Base-by-base conservation (phyloP, 2,329 filamentous ascomycete species). In the Stemphylium beticola region DNA sequence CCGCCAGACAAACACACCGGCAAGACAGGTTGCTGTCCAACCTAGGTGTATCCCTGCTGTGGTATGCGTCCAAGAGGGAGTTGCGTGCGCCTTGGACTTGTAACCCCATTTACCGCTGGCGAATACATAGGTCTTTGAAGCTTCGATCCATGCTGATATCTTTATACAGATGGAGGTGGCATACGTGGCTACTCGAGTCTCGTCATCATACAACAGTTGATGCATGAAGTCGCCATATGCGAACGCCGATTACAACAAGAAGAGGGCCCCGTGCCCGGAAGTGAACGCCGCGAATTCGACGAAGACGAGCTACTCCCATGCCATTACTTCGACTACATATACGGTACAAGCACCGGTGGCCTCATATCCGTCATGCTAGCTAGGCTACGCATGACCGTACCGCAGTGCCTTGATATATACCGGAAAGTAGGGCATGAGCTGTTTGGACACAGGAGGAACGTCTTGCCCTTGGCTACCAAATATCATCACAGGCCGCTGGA, bases 321-420 rank as follows among this genome's bases (percentile, higher is more conserved):
- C 53, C 78, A 82, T 57, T 82, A 82, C 65, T 83, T 83, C 66
- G 81, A 83, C 58, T 79, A 80, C 68, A 82, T 82, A 73, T 82
- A 80, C 49, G 81, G 81, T 18, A 82, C 80, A 4, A 80, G 77
- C 34, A 83, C 79, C 0, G 81, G 81, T n/a, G 81, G 81, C 12
- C 68, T 82, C 34, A 82, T 82, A 52, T 78, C 80, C 1, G 80
- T 79, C 2, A 80, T 82, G 72, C 75, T 82, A 2, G 79, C 77
- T 0, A 71, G 80, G 12, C 66, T 82, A 39, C 79, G 80, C 4
- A 82, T 82, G 79, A 78, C 76, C 1, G 76, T 81, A 4, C 73
- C 75, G 1, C 77, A 82, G 59, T 81, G 77, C 36, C 66, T 82
- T 22, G 77, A 79, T 18, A 73, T 80, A 33, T 81, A 81, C 57